Evolutionary conservation across 2,329 filamentous ascomycete genomes (phyloP), one percentile per base, ranked within the genome.

Genomic region (Colletotrichum eleusines): DNA sequence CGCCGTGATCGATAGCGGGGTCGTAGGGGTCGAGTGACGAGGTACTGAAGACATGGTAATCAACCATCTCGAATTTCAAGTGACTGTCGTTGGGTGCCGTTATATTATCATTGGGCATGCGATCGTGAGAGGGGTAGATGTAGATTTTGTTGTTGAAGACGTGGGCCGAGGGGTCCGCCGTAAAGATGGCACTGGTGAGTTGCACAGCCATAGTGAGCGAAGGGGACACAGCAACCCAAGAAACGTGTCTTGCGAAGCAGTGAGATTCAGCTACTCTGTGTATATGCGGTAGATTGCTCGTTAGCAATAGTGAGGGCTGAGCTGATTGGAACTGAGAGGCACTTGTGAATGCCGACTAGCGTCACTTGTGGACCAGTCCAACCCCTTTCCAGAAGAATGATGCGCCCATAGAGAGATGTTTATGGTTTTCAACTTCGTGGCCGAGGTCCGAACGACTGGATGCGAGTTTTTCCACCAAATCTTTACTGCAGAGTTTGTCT

Each of bases 41-140:
- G 33, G 81, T 82, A 74, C 88, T 90, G 80, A 94, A 90, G 78
- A 95, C 92, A 80, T 94, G 92, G 85, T 95, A 95, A 83, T 95
- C 92, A 66, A 83, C 86, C 92, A 94, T 95, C 83, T 94, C 92
- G 79, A 94, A 94, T 79, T 94, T 92, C 82, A 94, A 92, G 78
- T 92, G 92, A 85, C 94, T 94, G 85, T 94, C 92, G 83, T 94
- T 94, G 84, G 91, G 90, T 67, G 87, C 90, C 67, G 87, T 68
- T 79, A 94, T n/a, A n/a, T n/a, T n/a, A n/a, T n/a, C 92, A 79
- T 90, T 87, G 6, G 91, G 92, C 79, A 93, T 90, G 74, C 91
- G 88, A 80, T 95, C 92, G 81, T 95, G 92, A 28, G 92, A 94
- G 23, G 92, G 92, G 83, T 94, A 95, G 81, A 95, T 88, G 84